These are phyloP conservation scores for Fusarium buharicum DNA, from an alignment of 2,329 filamentous ascomycete genomes.

Conservation along the genomic window DNA sequence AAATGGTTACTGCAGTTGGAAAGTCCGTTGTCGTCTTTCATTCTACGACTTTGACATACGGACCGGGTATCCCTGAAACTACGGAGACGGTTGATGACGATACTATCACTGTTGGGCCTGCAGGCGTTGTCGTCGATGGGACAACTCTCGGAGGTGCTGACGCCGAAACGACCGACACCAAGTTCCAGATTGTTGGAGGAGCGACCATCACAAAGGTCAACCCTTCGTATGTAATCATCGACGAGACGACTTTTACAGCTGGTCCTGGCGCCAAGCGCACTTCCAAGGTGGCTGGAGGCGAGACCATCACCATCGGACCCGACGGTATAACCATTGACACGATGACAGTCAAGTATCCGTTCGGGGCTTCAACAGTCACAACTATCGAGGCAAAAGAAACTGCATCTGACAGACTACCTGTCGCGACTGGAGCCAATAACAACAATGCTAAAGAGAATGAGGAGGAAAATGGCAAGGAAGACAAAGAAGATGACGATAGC, in stretches of 20 bases:
- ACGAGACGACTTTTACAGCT: conserved; percentile 62
- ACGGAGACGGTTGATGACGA: conserved; percentile 61
- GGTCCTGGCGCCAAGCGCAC: conserved; percentile 56
- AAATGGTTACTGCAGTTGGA: conserved; percentile 58
- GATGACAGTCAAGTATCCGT: conserved; percentile 58
- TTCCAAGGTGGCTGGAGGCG: conserved; percentile 60
- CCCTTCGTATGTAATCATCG: conserved; percentile 61
- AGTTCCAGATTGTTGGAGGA: conserved; percentile 62
- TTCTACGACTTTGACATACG: conserved; percentile 60
- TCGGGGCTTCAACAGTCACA: conserved; percentile 56
- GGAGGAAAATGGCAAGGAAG: conserved; percentile 38
- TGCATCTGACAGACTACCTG: conserved; percentile 34
- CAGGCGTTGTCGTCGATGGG: conserved; percentile 54
- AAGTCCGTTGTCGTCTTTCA: conserved; percentile 54
- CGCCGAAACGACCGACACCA: conserved; percentile 51
- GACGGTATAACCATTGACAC: conserved; percentile 61
- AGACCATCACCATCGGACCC: conserved; percentile 63
- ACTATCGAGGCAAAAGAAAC: conserved; percentile 52
- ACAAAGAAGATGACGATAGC: conserved; percentile 41
- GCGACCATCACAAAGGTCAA: conserved; percentile 63
- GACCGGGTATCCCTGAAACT: conserved; percentile 47
- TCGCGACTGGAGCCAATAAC: conserved; percentile 42
- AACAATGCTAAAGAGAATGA: conserved; percentile 36
- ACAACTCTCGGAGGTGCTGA: conserved; percentile 56
- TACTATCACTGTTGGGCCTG: conserved; percentile 61